phyloP scores from a whole-genome alignment of 73 alveolate species.

The Stentor roeselii region DNA sequence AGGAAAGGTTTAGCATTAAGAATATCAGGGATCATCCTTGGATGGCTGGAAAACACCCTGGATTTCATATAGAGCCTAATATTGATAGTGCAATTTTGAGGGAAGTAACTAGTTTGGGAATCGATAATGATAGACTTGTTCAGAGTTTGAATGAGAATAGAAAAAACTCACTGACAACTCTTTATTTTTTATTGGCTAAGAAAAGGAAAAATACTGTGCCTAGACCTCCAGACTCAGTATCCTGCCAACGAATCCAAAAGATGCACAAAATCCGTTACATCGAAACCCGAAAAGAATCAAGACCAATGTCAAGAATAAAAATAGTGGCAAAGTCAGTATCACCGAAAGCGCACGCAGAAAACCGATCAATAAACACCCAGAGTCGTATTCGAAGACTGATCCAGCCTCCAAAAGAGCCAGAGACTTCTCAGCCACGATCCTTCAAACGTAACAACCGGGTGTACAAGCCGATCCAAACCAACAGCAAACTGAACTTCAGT shows the following conservation, averaged over 20 bases:
- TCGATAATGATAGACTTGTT: not conserved
- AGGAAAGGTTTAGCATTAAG: slow-evolving; percentile 60
- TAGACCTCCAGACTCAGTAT: not conserved
- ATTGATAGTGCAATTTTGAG: not conserved
- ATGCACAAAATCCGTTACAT: not conserved
- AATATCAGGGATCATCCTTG: slow-evolving; percentile 76
- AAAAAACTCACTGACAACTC: not conserved
- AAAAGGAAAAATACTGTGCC: not conserved
- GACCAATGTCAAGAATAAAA: not conserved
- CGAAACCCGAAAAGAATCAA: not conserved
- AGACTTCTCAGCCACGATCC: not conserved
- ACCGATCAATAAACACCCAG: not conserved
- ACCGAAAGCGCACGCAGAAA: not conserved
- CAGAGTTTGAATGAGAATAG: no score
- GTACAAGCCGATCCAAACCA: not conserved
- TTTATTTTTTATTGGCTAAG: not conserved
- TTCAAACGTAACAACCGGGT: not conserved
- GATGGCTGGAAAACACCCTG: slow-evolving; percentile 30
- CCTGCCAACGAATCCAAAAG: not conserved
- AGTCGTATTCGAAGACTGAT: not conserved
- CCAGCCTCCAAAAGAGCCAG: not conserved
- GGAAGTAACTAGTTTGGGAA: not conserved
- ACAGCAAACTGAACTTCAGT: not conserved
- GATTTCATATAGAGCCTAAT: not conserved
- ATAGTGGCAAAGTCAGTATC: not conserved